Evolutionary conservation across 495 filamentous ascomycete species (phyloP).

Genomic region (Astrothelium macrocarpum): DNA sequence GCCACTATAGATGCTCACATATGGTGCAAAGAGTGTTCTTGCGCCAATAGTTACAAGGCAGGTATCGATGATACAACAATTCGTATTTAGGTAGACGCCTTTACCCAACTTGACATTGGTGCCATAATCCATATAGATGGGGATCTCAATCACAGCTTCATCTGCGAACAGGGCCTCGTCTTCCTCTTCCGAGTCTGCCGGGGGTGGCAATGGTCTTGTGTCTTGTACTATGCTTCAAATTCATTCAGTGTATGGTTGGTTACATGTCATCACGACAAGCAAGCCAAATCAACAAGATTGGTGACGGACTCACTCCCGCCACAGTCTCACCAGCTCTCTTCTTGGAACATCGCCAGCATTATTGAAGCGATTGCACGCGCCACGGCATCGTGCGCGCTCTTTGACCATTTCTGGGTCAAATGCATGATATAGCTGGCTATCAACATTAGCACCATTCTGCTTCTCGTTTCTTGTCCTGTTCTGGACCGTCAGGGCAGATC

Average conservation of each 20-base stretch:
- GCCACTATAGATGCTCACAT: constrained; percentile 61
- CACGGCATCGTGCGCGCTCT: constrained; percentile 49
- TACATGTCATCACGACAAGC: constrained; percentile 9
- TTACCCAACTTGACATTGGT: constrained; percentile 58
- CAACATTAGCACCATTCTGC: neutral
- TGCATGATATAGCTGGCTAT: constrained; percentile 36
- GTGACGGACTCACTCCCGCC: constrained; percentile 53
- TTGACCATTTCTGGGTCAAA: constrained; percentile 47
- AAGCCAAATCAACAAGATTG: neutral
- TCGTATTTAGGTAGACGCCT: constrained; percentile 68
- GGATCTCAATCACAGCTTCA: constrained; percentile 62
- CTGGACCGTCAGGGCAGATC: neutral
- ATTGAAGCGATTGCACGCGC: constrained; percentile 55
- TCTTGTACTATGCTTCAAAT: constrained; percentile 47
- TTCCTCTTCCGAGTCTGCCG: constrained; percentile 40
- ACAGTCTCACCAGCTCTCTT: constrained; percentile 54
- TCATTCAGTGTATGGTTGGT: constrained; percentile 5
- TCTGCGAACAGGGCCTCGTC: constrained; percentile 51
- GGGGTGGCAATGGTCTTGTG: constrained; percentile 51
- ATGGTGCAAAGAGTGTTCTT: constrained; percentile 70
- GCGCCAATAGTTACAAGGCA: constrained; percentile 67
- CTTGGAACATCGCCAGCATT: constrained; percentile 45
- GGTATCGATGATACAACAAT: constrained; percentile 68
- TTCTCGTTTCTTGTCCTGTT: neutral
- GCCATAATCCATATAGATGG: constrained; percentile 67